Evolutionary conservation across 345 rosid species (phyloP).

Genomic region (Eucalyptus grandis): DNA sequence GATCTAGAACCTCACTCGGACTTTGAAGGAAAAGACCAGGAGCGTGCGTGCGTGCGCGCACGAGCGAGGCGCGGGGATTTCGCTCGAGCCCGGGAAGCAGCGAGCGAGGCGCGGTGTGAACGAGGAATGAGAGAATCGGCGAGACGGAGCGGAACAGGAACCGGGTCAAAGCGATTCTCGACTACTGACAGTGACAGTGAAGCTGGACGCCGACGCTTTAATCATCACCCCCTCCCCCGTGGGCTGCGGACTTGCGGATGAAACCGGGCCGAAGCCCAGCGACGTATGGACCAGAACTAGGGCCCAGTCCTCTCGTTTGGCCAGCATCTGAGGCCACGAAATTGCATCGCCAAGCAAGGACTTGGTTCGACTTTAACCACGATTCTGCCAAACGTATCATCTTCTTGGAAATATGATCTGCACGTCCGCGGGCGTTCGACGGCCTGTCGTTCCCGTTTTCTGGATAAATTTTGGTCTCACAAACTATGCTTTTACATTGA

Average conservation of each 20-base stretch:
- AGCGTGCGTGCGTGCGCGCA: not conserved
- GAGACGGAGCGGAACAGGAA: not conserved
- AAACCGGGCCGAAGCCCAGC: not conserved
- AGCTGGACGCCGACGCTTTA: not conserved
- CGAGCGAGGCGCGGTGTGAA: not conserved
- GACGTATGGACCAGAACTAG: not conserved
- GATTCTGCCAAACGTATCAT: not conserved
- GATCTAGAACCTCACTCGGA: not conserved
- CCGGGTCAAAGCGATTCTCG: not conserved
- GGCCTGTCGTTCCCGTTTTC: not conserved
- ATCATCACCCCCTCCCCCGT: not conserved
- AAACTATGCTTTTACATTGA: not conserved
- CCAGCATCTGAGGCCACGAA: not conserved
- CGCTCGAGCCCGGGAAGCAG: not conserved
- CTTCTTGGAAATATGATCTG: not conserved
- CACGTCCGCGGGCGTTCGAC: not conserved
- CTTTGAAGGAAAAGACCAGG: not conserved
- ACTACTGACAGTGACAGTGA: not conserved
- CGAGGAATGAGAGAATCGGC: not conserved
- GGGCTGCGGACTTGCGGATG: not conserved
- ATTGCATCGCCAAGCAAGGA: not conserved
- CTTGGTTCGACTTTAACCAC: not conserved
- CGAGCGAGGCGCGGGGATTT: not conserved
- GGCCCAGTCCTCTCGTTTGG: not conserved
- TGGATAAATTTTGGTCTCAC: not conserved